phyloP scores from a whole-genome alignment of 164 flowering plant genomes.

The Cinnamomum chago region DNA sequence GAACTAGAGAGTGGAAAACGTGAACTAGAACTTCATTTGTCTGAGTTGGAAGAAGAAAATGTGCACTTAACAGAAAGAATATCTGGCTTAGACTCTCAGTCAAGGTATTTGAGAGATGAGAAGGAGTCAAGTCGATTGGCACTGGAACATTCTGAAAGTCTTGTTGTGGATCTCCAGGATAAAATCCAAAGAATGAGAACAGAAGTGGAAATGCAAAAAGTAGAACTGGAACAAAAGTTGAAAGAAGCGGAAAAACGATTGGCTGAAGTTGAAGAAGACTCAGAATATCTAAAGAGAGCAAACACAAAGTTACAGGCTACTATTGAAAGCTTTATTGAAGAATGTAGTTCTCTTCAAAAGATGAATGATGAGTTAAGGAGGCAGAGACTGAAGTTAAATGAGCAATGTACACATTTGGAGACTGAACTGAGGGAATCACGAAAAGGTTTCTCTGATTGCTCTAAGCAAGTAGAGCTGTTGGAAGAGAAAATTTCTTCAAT shows the following conservation, averaged over 20 bases:
- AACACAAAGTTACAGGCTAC: conserved; percentile 44
- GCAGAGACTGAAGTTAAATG: conserved; percentile 50
- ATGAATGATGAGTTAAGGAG: conserved; percentile 41
- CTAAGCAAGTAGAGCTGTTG: conserved; percentile 37
- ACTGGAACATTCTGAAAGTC: conserved; percentile 41
- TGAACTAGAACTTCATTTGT: conserved; percentile 49
- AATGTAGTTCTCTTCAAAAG: conserved; percentile 46
- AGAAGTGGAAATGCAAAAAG: conserved; percentile 37
- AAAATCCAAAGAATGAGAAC: conserved; percentile 34
- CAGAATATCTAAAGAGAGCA: conserved; percentile 43
- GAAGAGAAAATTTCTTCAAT: conserved; percentile 44
- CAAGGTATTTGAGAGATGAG: conserved; percentile 48
- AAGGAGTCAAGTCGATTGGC: conserved; percentile 42
- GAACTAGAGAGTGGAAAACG: conserved; percentile 48
- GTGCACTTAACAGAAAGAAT: conserved; percentile 39
- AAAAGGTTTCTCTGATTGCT: conserved; percentile 32
- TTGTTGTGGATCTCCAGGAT: conserved; percentile 32
- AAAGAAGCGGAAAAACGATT: conserved; percentile 37
- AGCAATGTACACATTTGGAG: conserved; percentile 40
- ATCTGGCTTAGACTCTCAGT: conserved; percentile 62
- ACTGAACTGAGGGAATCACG: conserved; percentile 38
- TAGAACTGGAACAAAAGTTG: conserved; percentile 34
- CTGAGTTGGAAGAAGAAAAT: conserved; percentile 59
- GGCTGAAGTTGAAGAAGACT: conserved; percentile 51
- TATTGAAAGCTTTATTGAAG: conserved; percentile 41